Base-by-base conservation (phyloP, 768 basidiomycete species). In the Lanmaoa pseudosensibilis region DNA sequence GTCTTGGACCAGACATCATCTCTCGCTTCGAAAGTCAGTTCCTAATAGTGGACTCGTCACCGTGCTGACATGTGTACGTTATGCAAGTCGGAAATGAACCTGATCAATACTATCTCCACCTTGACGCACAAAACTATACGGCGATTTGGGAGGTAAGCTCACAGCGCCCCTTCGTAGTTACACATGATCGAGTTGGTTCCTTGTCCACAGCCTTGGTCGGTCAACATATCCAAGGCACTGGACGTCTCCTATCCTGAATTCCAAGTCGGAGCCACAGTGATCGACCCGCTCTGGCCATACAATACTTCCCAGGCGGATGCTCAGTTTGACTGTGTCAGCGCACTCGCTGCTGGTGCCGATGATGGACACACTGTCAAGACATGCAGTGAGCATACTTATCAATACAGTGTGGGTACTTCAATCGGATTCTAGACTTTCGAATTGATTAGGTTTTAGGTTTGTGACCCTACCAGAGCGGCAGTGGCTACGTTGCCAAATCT, bases 341-440 rank as follows among this genome's bases (percentile, higher is more conserved):
- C 79, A 13, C 67, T 82, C 11, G 77, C 75, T 37, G 77, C 80
- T 41, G 81, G 81, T 32, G 77, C 73, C 3, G 71, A 80, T 52
- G 59, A 63, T 8, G 75, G 67, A 30, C 64, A 70, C 53, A 78
- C 78, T n/a, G 78, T 78, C 13, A 73, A 69, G 46, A 73, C 71
- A 3, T 82, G 81, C 60, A 81, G 79, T 57, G 81, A 83, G 63
- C 81, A 81, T 53, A 80, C 80, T 2, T 81, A 82, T 58, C 80
- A 82, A 54, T 82, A 82, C 58, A 80, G 77, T 56, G 80, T 80
- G 57, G 59, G 77, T 64, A 32, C 45, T 30, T 36, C 13, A 5
- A 13, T 18, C 41, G 1, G 11, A n/a, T 49, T 54, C 33, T 48
- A 76, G 74, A 73, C 77, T 40, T 78, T 77, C 51, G 77, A 78